phyloP scores from a whole-genome alignment of 805 yeast genomes.

The Kregervanrija pseudodelftensis region DNA sequence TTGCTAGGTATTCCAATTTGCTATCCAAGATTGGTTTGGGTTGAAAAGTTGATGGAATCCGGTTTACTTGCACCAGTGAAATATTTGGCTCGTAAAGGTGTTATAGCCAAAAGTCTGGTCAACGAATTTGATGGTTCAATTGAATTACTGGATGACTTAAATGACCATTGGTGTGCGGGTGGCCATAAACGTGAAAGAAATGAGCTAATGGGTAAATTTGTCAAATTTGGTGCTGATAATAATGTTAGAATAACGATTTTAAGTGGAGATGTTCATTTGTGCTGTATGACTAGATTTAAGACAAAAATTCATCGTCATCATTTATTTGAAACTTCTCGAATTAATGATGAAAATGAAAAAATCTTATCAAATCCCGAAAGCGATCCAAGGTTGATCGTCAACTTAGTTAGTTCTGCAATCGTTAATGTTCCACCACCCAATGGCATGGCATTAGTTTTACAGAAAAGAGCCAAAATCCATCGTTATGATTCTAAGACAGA shows the following conservation, averaged over 20 bases:
- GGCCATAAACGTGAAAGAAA: constrained; percentile 86
- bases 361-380: constrained; percentile 45
- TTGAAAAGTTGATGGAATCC: constrained; percentile 69
- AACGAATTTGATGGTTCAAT: constrained; percentile 90
- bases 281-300: constrained; percentile 73
- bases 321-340: constrained; percentile 26
- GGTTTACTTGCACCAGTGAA: constrained; percentile 56
- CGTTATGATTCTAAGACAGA: constrained; percentile 56
- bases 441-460: constrained; percentile 68
- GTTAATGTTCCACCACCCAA: constrained; percentile 90
- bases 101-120: constrained; percentile 63
- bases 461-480: constrained; percentile 63
- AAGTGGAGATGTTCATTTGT: constrained; percentile 90
- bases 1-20: constrained; percentile 93
- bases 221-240: constrained; percentile 54
- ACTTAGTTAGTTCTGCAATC: constrained; percentile 85
- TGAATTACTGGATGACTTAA: constrained; percentile 85
- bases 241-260: constrained; percentile 76
- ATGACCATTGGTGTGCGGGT: constrained; percentile 94
- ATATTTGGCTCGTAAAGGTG: constrained; percentile 51
- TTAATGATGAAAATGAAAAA: constrained; percentile 32
- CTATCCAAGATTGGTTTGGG: constrained; percentile 89
- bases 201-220: constrained; percentile 49
- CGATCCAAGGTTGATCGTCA: constrained; percentile 74
- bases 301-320: constrained; percentile 43